Evolutionary conservation across 306 rosid species (phyloP).

Genomic region (Neltuma alba): DNA sequence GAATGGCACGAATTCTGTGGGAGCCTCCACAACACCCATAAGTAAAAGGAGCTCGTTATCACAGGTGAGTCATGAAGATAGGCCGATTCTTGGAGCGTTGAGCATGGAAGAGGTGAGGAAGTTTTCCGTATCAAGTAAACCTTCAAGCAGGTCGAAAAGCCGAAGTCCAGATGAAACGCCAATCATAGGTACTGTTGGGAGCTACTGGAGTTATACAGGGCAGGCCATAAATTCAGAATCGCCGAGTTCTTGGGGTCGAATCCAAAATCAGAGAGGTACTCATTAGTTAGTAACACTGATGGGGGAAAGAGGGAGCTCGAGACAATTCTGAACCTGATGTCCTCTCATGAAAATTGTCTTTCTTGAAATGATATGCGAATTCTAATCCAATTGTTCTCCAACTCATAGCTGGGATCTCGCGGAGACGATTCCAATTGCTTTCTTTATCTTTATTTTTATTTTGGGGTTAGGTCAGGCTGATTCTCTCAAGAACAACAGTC

Average conservation of each 20-base stretch:
- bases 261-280: slow-evolving; percentile 38
- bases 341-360: neutral
- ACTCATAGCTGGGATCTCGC: slow-evolving; percentile 29
- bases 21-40: slow-evolving; percentile 32
- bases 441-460: neutral
- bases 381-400: slow-evolving; percentile 43
- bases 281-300: neutral
- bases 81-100: slow-evolving; percentile 70
- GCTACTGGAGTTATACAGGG: slow-evolving; percentile 74
- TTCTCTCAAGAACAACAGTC: too few species aligned
- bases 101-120: slow-evolving; percentile 52
- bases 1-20: slow-evolving; percentile 36
- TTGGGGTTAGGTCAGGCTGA: neutral
- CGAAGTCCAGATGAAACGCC: slow-evolving; percentile 55
- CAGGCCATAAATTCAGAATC: slow-evolving; percentile 48
- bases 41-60: slow-evolving; percentile 35
- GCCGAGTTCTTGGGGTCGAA: slow-evolving; percentile 31
- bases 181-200: slow-evolving; percentile 75
- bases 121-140: slow-evolving; percentile 37
- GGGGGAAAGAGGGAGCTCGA: neutral
- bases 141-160: slow-evolving; percentile 49
- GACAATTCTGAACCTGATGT: neutral
- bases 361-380: slow-evolving; percentile 28
- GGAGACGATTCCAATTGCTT: neutral
- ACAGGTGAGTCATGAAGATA: slow-evolving; percentile 46